Conservation (phyloP, 257 asterid species). For the Solanum gandarillasii region DNA sequence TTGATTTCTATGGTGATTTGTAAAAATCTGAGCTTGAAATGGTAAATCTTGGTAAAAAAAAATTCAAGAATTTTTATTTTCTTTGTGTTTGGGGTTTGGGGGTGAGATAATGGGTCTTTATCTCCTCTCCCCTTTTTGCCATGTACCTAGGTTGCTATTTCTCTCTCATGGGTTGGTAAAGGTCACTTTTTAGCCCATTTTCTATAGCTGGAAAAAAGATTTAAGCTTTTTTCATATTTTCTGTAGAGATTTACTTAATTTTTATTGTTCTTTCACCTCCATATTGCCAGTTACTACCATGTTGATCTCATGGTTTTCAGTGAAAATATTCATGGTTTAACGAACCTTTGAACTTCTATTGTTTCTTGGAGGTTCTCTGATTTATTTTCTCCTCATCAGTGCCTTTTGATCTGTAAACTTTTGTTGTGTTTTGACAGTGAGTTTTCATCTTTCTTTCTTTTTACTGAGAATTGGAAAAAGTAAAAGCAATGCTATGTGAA, state of each 20-base stretch:
- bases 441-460: not conserved
- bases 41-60: not conserved
- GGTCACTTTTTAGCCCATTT: conserved; percentile 12
- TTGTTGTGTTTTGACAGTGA: not conserved
- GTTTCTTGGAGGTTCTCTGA: not conserved
- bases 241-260: not conserved
- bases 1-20: not conserved
- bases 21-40: not conserved
- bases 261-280: not conserved
- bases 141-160: not conserved
- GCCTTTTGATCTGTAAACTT: not conserved
- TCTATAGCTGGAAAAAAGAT: not conserved
- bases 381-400: not conserved
- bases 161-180: conserved; percentile 11
- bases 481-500: not conserved
- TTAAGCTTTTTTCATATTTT: not conserved
- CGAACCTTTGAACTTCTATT: not conserved
- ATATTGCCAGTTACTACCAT: not conserved
- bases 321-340: not conserved
- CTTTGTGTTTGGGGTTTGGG: not conserved
- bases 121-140: conserved; percentile 5
- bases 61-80: not conserved
- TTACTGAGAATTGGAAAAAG: conserved; percentile 4
- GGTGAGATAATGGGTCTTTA: not conserved
- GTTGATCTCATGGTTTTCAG: not conserved